Percentiles rank a stretch among this genome's conserved stretches.
Conservation (phyloP, 768 basidiomycete genomes). For the Podaxis sp. region DNA sequence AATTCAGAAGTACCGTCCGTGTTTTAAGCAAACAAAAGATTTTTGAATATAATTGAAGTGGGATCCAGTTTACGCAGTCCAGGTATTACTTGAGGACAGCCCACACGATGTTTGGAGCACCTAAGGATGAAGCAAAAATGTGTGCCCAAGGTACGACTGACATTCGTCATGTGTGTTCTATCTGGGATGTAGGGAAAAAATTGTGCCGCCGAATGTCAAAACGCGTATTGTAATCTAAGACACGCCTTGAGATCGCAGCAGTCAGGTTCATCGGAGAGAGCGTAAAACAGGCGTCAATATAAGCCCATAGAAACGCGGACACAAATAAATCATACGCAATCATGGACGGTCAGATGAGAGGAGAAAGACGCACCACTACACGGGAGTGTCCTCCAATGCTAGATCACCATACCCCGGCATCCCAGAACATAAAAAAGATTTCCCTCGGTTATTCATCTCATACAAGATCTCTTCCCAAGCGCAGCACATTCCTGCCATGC, state of each 20-base stretch:
- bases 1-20: too few species aligned
- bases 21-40: too few species aligned
- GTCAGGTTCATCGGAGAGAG: neutral
- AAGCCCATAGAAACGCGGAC: neutral
- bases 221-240: neutral
- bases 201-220: too few species aligned
- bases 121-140: too few species aligned
- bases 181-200: too few species aligned
- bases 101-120: too few species aligned
- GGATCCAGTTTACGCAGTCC: too few species aligned
- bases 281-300: neutral
- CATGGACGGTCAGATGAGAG: neutral
- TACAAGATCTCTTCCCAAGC: slow-evolving; percentile 48
- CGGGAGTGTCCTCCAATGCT: neutral
- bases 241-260: neutral
- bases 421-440: slow-evolving; percentile 23
- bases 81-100: too few species aligned
- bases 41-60: too few species aligned
- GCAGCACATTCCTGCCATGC: slow-evolving; percentile 56
- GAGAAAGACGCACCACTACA: neutral
- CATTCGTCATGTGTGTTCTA: too few species aligned
- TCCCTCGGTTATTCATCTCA: slow-evolving; percentile 24
- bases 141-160: too few species aligned
- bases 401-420: slow-evolving; percentile 44
- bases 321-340: too few species aligned